Conservation (phyloP, 1,139 yeast genomes). For the Maudiozyma humilis region DNA sequence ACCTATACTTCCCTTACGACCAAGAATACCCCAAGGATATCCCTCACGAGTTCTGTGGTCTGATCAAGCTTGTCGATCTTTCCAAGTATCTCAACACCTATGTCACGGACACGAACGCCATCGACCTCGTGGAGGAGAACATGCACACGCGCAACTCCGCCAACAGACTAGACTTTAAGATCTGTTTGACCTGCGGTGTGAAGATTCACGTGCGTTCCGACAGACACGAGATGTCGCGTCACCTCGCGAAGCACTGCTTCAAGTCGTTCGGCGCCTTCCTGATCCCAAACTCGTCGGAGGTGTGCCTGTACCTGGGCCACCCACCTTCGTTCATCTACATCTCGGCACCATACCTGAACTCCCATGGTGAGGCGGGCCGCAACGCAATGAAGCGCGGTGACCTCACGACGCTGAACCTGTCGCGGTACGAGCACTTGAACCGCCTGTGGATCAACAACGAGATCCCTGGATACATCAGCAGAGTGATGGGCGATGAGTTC, state of each 20-base stretch:
- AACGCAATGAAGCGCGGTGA: constrained; percentile 46
- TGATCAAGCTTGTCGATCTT: constrained; percentile 50
- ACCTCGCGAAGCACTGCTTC: constrained; percentile 27
- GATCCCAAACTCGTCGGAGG: constrained; percentile 36
- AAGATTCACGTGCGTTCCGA: constrained; percentile 33
- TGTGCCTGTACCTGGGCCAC: constrained; percentile 34
- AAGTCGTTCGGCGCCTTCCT: constrained; percentile 38
- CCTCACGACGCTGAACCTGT: constrained; percentile 43
- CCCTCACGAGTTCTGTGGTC: constrained; percentile 55
- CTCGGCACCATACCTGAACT: constrained; percentile 61
- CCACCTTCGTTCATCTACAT: constrained; percentile 34
- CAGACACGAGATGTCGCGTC: constrained; percentile 33
- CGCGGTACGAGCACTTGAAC: constrained; percentile 48
- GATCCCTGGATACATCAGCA: constrained; percentile 35
- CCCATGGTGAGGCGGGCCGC: constrained; percentile 63
- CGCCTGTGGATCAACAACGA: constrained; percentile 54
- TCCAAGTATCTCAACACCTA: constrained; percentile 64
- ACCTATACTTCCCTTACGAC: constrained; percentile 1
- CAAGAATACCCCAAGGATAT: constrained; percentile 10
- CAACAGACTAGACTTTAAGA: constrained; percentile 34
- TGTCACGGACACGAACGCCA: constrained; percentile 41
- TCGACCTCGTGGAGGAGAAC: constrained; percentile 26
- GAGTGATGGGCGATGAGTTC: constrained; percentile 33
- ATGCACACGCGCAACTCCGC: constrained; percentile 20
- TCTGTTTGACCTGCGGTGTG: constrained; percentile 37